Conservation (phyloP, 225 moss, liverwort and hornwort genomes). For the Marchantia paleacea region DNA sequence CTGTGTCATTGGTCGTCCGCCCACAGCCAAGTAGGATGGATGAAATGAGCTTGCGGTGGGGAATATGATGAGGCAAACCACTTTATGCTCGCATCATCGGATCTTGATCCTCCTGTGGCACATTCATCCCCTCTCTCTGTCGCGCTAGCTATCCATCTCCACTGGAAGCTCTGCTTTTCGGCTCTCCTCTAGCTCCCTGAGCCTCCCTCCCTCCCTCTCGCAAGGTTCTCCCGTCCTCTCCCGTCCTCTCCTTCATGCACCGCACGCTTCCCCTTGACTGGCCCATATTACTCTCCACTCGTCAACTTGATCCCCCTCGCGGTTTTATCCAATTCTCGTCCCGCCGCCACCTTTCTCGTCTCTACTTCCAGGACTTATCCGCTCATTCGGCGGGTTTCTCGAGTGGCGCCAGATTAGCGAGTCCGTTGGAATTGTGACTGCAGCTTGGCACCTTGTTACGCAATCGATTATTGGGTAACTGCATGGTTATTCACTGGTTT, state of each 20-base stretch:
- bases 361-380: no score
- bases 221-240: slow-evolving; percentile 1
- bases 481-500: no score
- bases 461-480: no score
- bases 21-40: slow-evolving; percentile 19
- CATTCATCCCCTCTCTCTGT: slow-evolving; percentile 14
- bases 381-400: no score
- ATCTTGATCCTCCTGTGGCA: slow-evolving; percentile 7
- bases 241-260: neutral
- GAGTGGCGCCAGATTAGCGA: no score
- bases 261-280: neutral
- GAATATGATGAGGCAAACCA: neutral
- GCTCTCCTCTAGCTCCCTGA: neutral
- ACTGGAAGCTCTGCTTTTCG: slow-evolving; percentile 10
- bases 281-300: neutral
- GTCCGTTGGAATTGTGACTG: no score
- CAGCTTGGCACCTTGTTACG: no score
- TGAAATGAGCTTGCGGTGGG: slow-evolving; percentile 8
- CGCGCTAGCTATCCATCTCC: neutral
- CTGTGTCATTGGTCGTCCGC: neutral
- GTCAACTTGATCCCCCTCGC: neutral
- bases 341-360: neutral
- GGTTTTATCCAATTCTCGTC: neutral
- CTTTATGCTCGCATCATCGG: slow-evolving; percentile 5
- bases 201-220: no score